Conservation (phyloP, 2,329 filamentous ascomycete genomes). For the Rutstroemia sp. region DNA sequence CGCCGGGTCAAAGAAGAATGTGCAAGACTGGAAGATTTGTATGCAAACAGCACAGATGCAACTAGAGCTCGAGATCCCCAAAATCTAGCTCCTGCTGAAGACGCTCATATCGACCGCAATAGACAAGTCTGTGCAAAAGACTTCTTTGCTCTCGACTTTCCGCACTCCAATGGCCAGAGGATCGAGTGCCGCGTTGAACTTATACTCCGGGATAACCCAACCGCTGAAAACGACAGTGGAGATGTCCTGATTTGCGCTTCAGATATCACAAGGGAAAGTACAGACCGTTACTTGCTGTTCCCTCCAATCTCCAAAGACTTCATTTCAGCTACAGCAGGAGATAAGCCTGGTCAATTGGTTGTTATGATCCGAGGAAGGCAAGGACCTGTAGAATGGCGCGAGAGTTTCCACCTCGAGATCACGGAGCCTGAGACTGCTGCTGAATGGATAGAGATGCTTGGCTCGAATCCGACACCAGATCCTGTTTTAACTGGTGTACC, state of each 20-base stretch:
- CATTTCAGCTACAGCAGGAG: conserved; percentile 74
- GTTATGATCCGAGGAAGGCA: conserved; percentile 75
- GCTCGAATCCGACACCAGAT: conserved; percentile 55
- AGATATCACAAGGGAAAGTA: conserved; percentile 68
- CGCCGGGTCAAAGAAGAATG: conserved; percentile 66
- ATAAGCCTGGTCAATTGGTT: conserved; percentile 63
- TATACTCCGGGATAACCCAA: conserved; percentile 72
- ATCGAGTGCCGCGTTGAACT: conserved; percentile 86
- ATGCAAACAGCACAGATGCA: conserved; percentile 75
- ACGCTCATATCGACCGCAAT: conserved; percentile 64
- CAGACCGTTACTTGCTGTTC: conserved; percentile 76
- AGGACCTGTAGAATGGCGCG: conserved; percentile 67
- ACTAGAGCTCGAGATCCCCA: conserved; percentile 72
- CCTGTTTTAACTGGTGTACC: conserved; percentile 9
- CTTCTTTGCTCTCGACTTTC: conserved; percentile 76
- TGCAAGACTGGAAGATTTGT: conserved; percentile 74
- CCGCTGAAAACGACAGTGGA: conserved; percentile 58
- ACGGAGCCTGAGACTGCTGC: conserved; percentile 51
- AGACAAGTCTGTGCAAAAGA: conserved; percentile 86
- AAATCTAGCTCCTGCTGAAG: conserved; percentile 64
- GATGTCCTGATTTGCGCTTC: conserved; percentile 85
- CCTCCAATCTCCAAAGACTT: conserved; percentile 70
- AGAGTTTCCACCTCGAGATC: conserved; percentile 70
- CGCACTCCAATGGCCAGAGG: conserved; percentile 83
- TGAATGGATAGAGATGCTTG: conserved; percentile 77